Percentiles rank a stretch among this genome's conserved stretches.
These are phyloP conservation scores for Xylogone sp. DNA, from an alignment of 2,329 filamentous ascomycete species.

Conservation along the genomic window DNA sequence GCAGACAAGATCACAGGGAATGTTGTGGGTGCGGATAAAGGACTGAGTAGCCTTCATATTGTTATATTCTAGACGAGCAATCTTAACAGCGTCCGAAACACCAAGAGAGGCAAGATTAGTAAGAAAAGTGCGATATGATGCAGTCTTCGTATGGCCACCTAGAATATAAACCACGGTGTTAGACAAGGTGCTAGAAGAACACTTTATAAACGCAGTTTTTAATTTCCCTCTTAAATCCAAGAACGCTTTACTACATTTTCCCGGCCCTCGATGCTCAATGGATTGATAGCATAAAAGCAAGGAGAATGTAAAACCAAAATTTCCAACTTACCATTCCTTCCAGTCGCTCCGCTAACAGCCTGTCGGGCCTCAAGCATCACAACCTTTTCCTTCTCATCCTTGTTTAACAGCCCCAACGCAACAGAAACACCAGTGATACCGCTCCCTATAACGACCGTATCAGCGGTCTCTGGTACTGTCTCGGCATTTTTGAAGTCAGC, in stretches of 20 bases:
- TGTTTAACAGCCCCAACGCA: constrained; percentile 25
- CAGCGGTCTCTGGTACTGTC: constrained; percentile 22
- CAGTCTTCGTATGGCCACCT: constrained; percentile 46
- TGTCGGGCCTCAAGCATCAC: constrained; percentile 37
- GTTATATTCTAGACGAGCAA: constrained; percentile 47
- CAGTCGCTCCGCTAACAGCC: constrained; percentile 32
- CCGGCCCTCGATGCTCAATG: too few species aligned
- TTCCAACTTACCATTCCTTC: constrained; percentile 35
- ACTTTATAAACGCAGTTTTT: background rate
- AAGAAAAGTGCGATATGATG: constrained; percentile 47
- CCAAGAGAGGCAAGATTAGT: constrained; percentile 43
- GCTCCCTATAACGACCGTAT: constrained; percentile 34
- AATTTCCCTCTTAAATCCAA: background rate
- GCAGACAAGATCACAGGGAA: constrained; percentile 44
- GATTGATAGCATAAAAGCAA: too few species aligned
- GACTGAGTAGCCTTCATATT: constrained; percentile 52
- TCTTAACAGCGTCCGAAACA: constrained; percentile 43
- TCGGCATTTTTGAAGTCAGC: constrained; percentile 19
- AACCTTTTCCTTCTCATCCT: constrained; percentile 14
- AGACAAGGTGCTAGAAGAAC: background rate
- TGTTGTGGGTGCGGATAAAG: constrained; percentile 44
- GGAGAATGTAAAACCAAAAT: too few species aligned
- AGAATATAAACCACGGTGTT: background rate
- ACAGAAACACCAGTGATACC: constrained; percentile 34
- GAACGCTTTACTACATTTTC: too few species aligned